These are phyloP conservation scores for Vigna hirtella DNA, from an alignment of 306 rosid genomes.

Conservation along the genomic window DNA sequence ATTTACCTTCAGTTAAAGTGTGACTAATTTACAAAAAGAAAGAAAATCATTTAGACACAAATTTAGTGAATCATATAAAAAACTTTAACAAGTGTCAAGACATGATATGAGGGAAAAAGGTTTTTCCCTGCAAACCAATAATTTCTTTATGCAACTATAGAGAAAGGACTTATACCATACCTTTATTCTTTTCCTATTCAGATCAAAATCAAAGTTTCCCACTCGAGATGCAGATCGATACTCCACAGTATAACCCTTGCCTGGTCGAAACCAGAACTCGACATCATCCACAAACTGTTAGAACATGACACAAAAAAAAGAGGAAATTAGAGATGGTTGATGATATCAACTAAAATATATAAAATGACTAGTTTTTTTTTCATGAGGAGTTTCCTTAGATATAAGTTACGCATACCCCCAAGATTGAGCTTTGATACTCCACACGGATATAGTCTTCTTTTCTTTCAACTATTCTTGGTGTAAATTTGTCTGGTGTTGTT, in stretches of 20 bases:
- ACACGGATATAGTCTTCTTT: conserved; percentile 78
- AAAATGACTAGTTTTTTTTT: not conserved
- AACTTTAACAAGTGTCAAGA: not conserved
- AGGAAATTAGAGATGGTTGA: conserved; percentile 5
- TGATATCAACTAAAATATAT: conserved; percentile 20
- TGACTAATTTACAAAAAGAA: not conserved
- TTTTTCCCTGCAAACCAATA: not conserved
- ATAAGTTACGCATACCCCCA: conserved; percentile 67
- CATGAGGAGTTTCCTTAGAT: not conserved
- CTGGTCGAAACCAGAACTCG: conserved; percentile 92
- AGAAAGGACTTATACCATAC: conserved; percentile 42
- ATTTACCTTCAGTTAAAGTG: not conserved
- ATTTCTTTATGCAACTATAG: not conserved
- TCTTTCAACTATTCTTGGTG: conserved; percentile 69
- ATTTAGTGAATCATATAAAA: conserved; percentile 1
- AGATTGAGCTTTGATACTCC: conserved; percentile 76
- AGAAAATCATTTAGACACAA: not conserved
- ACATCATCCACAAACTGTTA: conserved; percentile 89
- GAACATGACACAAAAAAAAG: not conserved
- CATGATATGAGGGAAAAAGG: not conserved
- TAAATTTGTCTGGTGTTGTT: conserved; percentile 73
- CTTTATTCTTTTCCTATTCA: conserved; percentile 91
- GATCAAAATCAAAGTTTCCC: conserved; percentile 88
- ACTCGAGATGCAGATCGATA: conserved; percentile 89
- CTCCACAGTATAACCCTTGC: conserved; percentile 70